Percentiles rank a stretch among this genome's conserved stretches.
Evolutionary conservation across 78 protist species (phyloP).

Genomic region (Neovahlkampfia damariscottae): DNA sequence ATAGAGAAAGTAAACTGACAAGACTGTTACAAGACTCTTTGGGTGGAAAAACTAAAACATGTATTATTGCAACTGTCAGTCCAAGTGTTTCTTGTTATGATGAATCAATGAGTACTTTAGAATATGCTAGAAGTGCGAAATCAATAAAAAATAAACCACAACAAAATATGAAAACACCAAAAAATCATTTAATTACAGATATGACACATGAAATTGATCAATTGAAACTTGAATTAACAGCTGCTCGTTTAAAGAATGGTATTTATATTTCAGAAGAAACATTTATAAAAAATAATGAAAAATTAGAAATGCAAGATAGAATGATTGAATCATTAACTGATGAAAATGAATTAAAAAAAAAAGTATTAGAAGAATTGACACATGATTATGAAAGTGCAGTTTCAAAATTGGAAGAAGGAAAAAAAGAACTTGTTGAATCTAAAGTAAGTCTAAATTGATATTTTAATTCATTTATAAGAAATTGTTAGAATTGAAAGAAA

Average conservation of each 20-base stretch:
- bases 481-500: too few relatives aligned
- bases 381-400: too few relatives aligned
- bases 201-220: constrained; percentile 21
- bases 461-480: too few relatives aligned
- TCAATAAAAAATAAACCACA: constrained; percentile 63
- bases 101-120: constrained; percentile 75
- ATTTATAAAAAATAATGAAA: background rate
- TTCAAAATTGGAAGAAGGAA: too few relatives aligned
- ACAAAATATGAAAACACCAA: constrained; percentile 65
- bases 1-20: constrained; percentile 74
- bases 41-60: constrained; percentile 87
- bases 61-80: constrained; percentile 82
- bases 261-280: constrained; percentile 28
- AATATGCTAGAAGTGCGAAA: constrained; percentile 77
- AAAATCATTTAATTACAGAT: constrained; percentile 43
- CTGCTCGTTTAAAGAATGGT: constrained; percentile 47
- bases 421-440: too few relatives aligned
- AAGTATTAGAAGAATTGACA: too few relatives aligned
- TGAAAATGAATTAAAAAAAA: too few relatives aligned
- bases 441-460: too few relatives aligned
- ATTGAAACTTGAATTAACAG: constrained; percentile 34
- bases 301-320: too few relatives aligned
- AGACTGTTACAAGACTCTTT: constrained; percentile 84
- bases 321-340: too few relatives aligned
- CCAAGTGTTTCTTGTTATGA: constrained; percentile 50